phyloP scores from a whole-genome alignment of 2,329 filamentous ascomycete genomes.

The Beauveria australis region DNA sequence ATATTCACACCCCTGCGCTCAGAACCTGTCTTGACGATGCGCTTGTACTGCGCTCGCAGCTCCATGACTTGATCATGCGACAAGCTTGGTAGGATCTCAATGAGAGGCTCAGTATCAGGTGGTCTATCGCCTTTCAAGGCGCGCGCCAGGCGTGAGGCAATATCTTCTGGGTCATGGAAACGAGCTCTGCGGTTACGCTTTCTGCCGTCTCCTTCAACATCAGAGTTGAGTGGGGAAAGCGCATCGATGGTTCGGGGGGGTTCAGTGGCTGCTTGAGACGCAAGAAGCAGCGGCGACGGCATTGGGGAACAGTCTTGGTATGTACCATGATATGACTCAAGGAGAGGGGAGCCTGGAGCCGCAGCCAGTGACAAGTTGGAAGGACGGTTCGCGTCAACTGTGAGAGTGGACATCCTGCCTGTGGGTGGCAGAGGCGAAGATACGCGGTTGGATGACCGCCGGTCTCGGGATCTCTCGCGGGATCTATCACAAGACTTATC shows the following conservation, averaged over 20 bases:
- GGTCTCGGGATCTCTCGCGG: slow-evolving; percentile 20
- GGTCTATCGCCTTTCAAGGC: slow-evolving; percentile 61
- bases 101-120: slow-evolving; percentile 62
- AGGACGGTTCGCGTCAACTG: slow-evolving; percentile 37
- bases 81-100: slow-evolving; percentile 76
- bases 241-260: slow-evolving; percentile 41
- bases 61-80: slow-evolving; percentile 83
- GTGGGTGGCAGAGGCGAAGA: slow-evolving; percentile 41
- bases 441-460: slow-evolving; percentile 30
- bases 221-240: slow-evolving; percentile 45
- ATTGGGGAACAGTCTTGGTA: slow-evolving; percentile 94
- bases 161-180: slow-evolving; percentile 79
- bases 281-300: slow-evolving; percentile 67
- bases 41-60: slow-evolving; percentile 84
- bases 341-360: slow-evolving; percentile 71
- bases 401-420: slow-evolving; percentile 43
- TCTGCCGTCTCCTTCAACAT: slow-evolving; percentile 34
- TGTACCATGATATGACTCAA: slow-evolving; percentile 88
- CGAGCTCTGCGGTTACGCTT: slow-evolving; percentile 51
- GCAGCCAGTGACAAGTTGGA: slow-evolving; percentile 38
- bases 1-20: slow-evolving; percentile 74
- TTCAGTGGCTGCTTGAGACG: slow-evolving; percentile 39
- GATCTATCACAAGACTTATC: slow-evolving; percentile 14
- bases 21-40: slow-evolving; percentile 68
- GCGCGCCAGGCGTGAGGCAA: slow-evolving; percentile 67